A percentile compares a stretch with the other conserved stretches of the same genome.
phyloP scores from a whole-genome alignment of 805 yeast genomes.

The Hanseniaspora singularis region DNA sequence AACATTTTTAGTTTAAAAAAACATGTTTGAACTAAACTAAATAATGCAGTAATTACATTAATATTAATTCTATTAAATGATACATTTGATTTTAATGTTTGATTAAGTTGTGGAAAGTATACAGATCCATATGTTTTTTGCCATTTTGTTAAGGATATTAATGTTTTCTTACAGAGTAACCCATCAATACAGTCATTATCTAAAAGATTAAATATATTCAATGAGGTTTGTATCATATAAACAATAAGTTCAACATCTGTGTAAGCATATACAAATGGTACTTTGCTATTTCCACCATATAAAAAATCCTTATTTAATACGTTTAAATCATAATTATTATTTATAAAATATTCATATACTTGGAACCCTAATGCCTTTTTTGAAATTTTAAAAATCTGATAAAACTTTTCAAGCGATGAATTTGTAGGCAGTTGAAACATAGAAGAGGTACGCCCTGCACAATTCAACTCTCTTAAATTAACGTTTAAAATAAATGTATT shows the following conservation, averaged over 20 bases:
- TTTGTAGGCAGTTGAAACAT: constrained; percentile 59
- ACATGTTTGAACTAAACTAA: constrained; percentile 65
- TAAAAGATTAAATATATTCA: constrained; percentile 65
- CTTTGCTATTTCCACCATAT: not conserved
- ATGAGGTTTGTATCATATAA: constrained; percentile 54
- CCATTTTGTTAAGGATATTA: constrained; percentile 62
- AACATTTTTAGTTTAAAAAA: constrained; percentile 51
- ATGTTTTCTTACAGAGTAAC: constrained; percentile 64
- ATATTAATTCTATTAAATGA: constrained; percentile 11
- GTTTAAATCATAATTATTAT: not conserved
- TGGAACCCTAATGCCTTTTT: constrained; percentile 25
- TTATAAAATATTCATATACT: constrained; percentile 18
- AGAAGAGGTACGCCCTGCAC: constrained; percentile 77
- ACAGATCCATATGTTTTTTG: constrained; percentile 63
- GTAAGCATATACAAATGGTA: constrained; percentile 27
- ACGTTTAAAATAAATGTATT: constrained; percentile 58
- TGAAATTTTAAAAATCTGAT: constrained; percentile 56
- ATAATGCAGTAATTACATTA: constrained; percentile 42
- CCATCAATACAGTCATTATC: constrained; percentile 72
- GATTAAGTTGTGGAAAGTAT: constrained; percentile 23
- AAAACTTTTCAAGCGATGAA: constrained; percentile 70
- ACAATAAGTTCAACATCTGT: constrained; percentile 67
- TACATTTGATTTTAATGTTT: constrained; percentile 8
- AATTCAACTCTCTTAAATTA: constrained; percentile 60
- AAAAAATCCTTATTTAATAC: not conserved